These are phyloP conservation scores for Monilinia aucupariae DNA, from an alignment of 2,329 filamentous ascomycete species.

Conservation along the genomic window DNA sequence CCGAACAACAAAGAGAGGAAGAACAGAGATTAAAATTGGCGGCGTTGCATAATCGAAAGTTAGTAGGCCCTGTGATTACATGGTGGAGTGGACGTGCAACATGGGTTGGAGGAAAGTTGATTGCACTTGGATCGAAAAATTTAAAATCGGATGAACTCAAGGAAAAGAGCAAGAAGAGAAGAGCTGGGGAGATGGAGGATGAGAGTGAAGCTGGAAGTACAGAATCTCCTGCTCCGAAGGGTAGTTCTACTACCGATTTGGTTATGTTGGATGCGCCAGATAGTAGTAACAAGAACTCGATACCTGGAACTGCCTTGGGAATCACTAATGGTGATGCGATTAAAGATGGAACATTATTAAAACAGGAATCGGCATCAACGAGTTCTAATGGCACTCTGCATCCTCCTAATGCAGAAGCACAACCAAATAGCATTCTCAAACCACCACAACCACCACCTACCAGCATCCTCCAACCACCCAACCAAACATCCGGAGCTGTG, in stretches of 20 bases:
- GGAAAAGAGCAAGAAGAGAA: slow-evolving; percentile 50
- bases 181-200: slow-evolving; percentile 46
- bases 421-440: slow-evolving; percentile 15
- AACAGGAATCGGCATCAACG: background rate
- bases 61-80: slow-evolving; percentile 83
- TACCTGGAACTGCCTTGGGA: background rate
- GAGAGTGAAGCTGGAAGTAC: slow-evolving; percentile 17
- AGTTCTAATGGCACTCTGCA: slow-evolving; percentile 1
- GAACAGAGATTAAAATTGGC: slow-evolving; percentile 78
- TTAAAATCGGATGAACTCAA: slow-evolving; percentile 54
- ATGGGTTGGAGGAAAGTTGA: slow-evolving; percentile 71
- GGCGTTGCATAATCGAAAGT: slow-evolving; percentile 77
- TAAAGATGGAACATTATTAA: slow-evolving; percentile 1
- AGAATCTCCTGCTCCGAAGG: slow-evolving; percentile 8
- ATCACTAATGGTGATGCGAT: background rate
- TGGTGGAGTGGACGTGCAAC: slow-evolving; percentile 90
- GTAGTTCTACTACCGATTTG: background rate
- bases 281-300: background rate
- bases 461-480: slow-evolving; percentile 15
- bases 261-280: background rate
- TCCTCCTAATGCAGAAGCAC: slow-evolving; percentile 22
- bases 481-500: slow-evolving; percentile 16
- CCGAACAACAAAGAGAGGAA: slow-evolving; percentile 81
- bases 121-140: slow-evolving; percentile 57
- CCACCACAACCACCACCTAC: slow-evolving; percentile 11